A percentile compares a stretch with the other conserved stretches of the same genome.
Evolutionary conservation across 1,284 basidiomycete species (phyloP).

Genomic region (Sanguinoderma infundibulare): DNA sequence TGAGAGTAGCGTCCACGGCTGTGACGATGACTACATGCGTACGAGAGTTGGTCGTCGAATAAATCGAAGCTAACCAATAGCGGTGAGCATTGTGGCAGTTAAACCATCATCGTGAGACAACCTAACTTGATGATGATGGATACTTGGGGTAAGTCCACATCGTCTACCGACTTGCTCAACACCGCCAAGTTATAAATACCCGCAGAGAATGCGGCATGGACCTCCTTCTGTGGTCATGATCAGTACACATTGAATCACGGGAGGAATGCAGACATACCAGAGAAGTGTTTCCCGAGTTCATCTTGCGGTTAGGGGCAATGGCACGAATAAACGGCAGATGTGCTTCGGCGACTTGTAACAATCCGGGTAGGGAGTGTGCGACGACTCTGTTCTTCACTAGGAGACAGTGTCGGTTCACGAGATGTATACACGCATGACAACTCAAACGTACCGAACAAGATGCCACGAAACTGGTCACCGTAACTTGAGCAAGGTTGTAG

Average conservation of each 20-base stretch:
- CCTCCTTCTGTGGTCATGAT: constrained; percentile 40
- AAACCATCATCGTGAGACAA: neutral
- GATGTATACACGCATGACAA: neutral
- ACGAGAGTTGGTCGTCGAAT: constrained; percentile 63
- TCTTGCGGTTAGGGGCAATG: constrained; percentile 17
- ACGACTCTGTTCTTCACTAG: constrained; percentile 50
- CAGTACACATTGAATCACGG: neutral
- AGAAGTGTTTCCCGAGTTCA: neutral
- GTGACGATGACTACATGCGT: constrained; percentile 48
- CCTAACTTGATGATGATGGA: constrained; percentile 63
- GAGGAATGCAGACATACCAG: neutral
- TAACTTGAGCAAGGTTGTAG: constrained; percentile 56
- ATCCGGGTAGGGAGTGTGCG: constrained; percentile 50
- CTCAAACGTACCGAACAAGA: constrained; percentile 59
- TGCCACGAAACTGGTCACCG: constrained; percentile 61
- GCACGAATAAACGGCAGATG: constrained; percentile 33
- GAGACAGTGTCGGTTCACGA: neutral
- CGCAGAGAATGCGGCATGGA: constrained; percentile 50
- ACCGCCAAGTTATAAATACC: constrained; percentile 68
- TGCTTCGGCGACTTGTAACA: constrained; percentile 39
- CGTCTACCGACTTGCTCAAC: constrained; percentile 58
- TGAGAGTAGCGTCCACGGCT: constrained; percentile 52
- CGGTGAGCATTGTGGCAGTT: neutral
- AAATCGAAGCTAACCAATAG: constrained; percentile 55
- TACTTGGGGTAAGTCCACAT: constrained; percentile 58